phyloP scores from a whole-genome alignment of 2,329 filamentous ascomycete species.

The Colletotrichum endophyticum region DNA sequence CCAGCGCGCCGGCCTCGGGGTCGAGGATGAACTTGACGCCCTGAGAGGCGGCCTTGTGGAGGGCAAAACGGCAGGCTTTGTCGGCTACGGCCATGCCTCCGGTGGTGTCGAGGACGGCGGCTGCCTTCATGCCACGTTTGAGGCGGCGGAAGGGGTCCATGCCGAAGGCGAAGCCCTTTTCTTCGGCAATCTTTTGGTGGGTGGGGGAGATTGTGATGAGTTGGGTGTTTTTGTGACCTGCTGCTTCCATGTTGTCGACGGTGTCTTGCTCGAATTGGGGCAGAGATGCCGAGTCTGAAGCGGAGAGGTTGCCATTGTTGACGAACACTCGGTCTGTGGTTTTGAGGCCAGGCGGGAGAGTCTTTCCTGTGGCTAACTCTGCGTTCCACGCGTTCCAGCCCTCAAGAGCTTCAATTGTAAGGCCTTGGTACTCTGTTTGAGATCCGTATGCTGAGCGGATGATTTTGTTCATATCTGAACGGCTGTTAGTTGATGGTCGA shows the following conservation, averaged over 20 bases:
- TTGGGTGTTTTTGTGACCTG: conserved; percentile 37
- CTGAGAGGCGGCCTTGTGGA: conserved; percentile 42
- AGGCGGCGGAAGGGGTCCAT: conserved; percentile 41
- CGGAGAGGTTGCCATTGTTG: conserved; percentile 39
- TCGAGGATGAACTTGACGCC: conserved; percentile 49
- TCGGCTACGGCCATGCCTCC: conserved; percentile 51
- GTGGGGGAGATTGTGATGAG: conserved; percentile 32
- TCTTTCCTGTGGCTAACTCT: conserved; percentile 33
- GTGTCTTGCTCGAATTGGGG: conserved; percentile 39
- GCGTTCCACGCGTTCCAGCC: conserved; percentile 51
- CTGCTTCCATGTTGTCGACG: conserved; percentile 37
- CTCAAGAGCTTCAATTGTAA: conserved; percentile 45
- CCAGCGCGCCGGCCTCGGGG: conserved; percentile 31
- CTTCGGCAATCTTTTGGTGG: conserved; percentile 30
- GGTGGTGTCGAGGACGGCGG: conserved; percentile 49
- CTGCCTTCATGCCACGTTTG: conserved; percentile 27
- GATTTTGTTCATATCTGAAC: conserved; percentile 47
- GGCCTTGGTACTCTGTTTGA: conserved; percentile 49
- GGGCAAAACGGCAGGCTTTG: conserved; percentile 49
- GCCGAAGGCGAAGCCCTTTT: conserved; percentile 31
- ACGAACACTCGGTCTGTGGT: conserved; percentile 39
- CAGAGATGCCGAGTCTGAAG: conserved; percentile 26
- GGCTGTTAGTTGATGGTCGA: not conserved
- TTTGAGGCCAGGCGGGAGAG: conserved; percentile 40
- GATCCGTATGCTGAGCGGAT: conserved; percentile 45